These are phyloP conservation scores for Fagopyrum homotropicum DNA, from an alignment of 148 eudicot species.

Conservation along the genomic window DNA sequence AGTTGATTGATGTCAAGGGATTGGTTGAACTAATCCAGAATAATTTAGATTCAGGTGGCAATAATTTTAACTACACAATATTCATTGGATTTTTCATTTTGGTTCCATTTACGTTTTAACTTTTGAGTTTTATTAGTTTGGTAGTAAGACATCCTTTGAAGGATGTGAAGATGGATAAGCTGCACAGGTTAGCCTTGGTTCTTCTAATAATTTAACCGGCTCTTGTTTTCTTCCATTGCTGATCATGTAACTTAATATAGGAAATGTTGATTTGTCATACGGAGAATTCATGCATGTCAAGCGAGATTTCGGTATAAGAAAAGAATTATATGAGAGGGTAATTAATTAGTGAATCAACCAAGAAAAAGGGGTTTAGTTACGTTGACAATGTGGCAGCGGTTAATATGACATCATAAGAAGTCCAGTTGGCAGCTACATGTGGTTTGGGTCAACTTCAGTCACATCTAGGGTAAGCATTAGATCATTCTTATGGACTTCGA, in stretches of 20 bases:
- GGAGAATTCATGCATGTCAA: slow-evolving; percentile 70
- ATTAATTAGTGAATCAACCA: slow-evolving; percentile 35
- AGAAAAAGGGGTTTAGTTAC: slow-evolving; percentile 42
- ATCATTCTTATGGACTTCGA: slow-evolving; percentile 6
- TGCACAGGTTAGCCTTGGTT: slow-evolving; percentile 44
- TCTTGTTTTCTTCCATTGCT: slow-evolving; percentile 16
- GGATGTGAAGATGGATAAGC: slow-evolving; percentile 33
- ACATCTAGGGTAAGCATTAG: slow-evolving; percentile 56
- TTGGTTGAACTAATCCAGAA: slow-evolving; percentile 63
- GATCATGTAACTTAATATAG: slow-evolving; percentile 31
- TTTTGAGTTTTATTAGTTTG: slow-evolving; percentile 19
- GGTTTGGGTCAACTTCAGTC: slow-evolving; percentile 85
- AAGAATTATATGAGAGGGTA: slow-evolving; percentile 58
- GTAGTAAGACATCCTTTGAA: slow-evolving; percentile 54
- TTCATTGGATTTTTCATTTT: slow-evolving; percentile 9
- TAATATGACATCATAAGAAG: slow-evolving; percentile 73
- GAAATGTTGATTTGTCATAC: slow-evolving; percentile 70
- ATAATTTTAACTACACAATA: not conserved
- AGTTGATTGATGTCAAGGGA: slow-evolving; percentile 35
- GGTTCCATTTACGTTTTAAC: not conserved
- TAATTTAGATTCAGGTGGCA: slow-evolving; percentile 55
- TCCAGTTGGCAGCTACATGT: slow-evolving; percentile 68
- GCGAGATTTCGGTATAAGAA: slow-evolving; percentile 50
- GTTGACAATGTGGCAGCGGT: slow-evolving; percentile 59
- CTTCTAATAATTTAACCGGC: slow-evolving; percentile 6